A percentile compares a stretch with the other conserved stretches of the same genome.
phyloP scores from a whole-genome alignment of 225 moss, liverwort and hornwort species.

The Bryum argenteum region DNA sequence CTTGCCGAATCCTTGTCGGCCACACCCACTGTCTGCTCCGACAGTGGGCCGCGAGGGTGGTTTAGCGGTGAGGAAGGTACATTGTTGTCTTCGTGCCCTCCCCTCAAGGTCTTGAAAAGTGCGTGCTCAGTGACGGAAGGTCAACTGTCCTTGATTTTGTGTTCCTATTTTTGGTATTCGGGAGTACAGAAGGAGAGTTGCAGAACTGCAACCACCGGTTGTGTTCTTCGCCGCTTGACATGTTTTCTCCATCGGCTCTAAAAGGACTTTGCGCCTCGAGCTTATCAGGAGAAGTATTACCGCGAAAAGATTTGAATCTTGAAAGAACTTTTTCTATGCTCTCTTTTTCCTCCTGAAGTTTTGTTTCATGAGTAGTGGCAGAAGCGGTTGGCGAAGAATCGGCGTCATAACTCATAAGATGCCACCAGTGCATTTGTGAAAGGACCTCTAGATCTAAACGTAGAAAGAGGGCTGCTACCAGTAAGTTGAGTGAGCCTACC shows the following conservation, averaged over 20 bases:
- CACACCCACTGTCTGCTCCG: too few relatives aligned
- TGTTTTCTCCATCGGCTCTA: constrained; percentile 19
- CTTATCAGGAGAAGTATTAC: constrained; percentile 29
- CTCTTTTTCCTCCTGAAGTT: constrained; percentile 16
- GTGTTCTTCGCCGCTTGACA: constrained; percentile 42
- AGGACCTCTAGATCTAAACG: constrained; percentile 6
- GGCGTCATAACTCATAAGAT: constrained; percentile 29
- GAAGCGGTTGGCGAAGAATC: constrained; percentile 18
- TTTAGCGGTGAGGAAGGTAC: too few relatives aligned
- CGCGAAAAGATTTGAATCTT: constrained; percentile 25
- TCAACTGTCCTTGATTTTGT: too few relatives aligned
- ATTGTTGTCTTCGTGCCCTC: too few relatives aligned
- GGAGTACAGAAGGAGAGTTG: too few relatives aligned
- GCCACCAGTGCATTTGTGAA: constrained; percentile 23
- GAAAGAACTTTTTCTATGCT: constrained; percentile 17
- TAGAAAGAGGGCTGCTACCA: constrained; percentile 27
- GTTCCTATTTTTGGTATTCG: too few relatives aligned
- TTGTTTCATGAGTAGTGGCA: constrained; percentile 22
- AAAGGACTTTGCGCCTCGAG: constrained; percentile 16
- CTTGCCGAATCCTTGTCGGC: too few relatives aligned
- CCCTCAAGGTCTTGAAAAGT: too few relatives aligned
- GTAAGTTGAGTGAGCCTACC: constrained; percentile 8
- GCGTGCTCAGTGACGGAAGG: too few relatives aligned
- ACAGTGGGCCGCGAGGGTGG: too few relatives aligned
- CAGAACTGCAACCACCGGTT: constrained; percentile 53